Percentiles rank a stretch among this genome's conserved stretches.
Conservation (phyloP, 768 basidiomycete species). For the Polyporus arcularius region DNA sequence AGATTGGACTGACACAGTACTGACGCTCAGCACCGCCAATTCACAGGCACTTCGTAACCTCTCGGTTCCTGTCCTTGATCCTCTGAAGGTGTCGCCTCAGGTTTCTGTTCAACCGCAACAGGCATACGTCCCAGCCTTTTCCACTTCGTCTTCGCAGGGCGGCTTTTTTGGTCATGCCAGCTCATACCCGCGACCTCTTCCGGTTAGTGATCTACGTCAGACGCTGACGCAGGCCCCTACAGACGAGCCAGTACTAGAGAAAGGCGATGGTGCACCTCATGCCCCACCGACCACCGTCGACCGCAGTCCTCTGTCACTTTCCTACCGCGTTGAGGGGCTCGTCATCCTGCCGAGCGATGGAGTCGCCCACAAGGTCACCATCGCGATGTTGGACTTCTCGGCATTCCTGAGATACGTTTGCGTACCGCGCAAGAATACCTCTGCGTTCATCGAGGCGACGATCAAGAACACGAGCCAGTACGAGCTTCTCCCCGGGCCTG, state of each 20-base stretch:
- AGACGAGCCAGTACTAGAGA: too few relatives aligned
- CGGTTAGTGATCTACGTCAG: too few relatives aligned
- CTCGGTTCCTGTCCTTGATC: constrained; percentile 16
- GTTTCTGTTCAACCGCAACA: too few relatives aligned
- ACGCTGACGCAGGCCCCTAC: too few relatives aligned
- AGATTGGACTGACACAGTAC: constrained; percentile 52
- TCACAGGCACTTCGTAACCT: constrained; percentile 32
- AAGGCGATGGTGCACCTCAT: not conserved
- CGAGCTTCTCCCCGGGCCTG: constrained; percentile 52
- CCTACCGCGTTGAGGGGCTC: constrained; percentile 52
- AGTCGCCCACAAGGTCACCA: constrained; percentile 53
- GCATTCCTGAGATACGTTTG: constrained; percentile 47
- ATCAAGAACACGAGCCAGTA: constrained; percentile 63
- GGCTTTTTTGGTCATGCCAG: too few relatives aligned
- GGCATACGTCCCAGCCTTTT: too few relatives aligned
- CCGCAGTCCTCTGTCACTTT: constrained; percentile 54
- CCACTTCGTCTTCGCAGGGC: not conserved
- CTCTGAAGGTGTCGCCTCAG: not conserved
- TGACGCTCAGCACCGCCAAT: constrained; percentile 55
- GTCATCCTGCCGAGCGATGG: constrained; percentile 58
- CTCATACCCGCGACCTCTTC: too few relatives aligned
- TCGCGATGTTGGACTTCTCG: constrained; percentile 51
- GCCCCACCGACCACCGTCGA: not conserved
- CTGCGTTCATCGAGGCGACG: constrained; percentile 47
- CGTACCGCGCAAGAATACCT: constrained; percentile 49